These are phyloP conservation scores for Arthrocladium fulminans DNA, from an alignment of 2,329 filamentous ascomycete genomes.

Conservation along the genomic window DNA sequence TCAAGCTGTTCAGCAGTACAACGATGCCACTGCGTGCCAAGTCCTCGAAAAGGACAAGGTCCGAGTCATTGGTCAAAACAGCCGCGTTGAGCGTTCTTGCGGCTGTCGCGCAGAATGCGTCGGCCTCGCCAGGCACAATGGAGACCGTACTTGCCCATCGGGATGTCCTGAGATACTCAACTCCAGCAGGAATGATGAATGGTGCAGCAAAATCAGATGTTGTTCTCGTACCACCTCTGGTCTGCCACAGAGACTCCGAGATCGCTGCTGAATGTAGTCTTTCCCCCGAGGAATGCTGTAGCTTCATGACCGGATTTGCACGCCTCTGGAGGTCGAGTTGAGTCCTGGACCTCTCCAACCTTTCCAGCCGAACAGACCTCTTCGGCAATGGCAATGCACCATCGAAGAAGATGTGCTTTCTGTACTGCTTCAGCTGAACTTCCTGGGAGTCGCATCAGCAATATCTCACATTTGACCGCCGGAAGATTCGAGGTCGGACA, in stretches of 20 bases:
- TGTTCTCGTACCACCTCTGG: conserved; percentile 18
- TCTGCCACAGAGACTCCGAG: conserved; percentile 4
- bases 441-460: conserved; percentile 10
- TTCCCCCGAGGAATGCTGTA: not conserved
- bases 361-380: conserved; percentile 49
- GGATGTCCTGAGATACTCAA: conserved; percentile 44
- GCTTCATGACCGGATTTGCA: conserved; percentile 17
- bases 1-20: conserved; percentile 58
- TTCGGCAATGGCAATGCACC: conserved; percentile 66
- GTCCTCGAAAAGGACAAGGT: conserved; percentile 63
- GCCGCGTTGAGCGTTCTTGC: conserved; percentile 50
- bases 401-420: conserved; percentile 73
- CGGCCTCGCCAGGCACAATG: conserved; percentile 76
- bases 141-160: conserved; percentile 34
- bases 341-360: conserved; percentile 51
- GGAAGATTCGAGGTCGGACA: conserved; percentile 49
- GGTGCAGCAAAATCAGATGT: conserved; percentile 45
- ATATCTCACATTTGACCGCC: conserved; percentile 54
- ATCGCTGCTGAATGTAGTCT: not conserved
- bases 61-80: conserved; percentile 74
- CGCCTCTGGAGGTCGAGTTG: conserved; percentile 38
- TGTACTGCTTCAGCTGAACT: conserved; percentile 11
- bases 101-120: conserved; percentile 64
- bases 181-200: conserved; percentile 68
- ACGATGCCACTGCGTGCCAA: conserved; percentile 55